A percentile compares a stretch with the other conserved stretches of the same genome.
Conservation (phyloP, 345 rosid species). For the Corchorus olitorius region DNA sequence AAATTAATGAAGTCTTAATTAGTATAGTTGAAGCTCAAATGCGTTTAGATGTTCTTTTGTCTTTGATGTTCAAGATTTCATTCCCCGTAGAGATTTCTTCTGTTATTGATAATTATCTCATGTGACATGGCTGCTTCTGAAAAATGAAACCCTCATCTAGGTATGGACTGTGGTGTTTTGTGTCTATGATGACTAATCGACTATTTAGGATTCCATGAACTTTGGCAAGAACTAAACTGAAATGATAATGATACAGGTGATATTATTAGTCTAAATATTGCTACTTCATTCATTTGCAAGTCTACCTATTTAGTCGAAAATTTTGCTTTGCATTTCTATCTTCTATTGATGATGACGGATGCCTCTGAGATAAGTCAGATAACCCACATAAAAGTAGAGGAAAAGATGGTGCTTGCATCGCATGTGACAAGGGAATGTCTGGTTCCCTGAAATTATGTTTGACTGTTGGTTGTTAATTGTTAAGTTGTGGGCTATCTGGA, state of each 20-base stretch:
- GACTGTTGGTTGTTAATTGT: no score
- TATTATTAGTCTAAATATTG: no score
- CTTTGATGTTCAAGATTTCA: not conserved
- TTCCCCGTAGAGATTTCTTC: not conserved
- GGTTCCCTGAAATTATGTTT: no score
- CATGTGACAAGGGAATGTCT: no score
- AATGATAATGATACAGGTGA: not conserved
- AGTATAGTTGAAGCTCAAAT: not conserved
- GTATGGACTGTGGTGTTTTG: not conserved
- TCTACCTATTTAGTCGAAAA: not conserved
- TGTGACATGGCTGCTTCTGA: not conserved
- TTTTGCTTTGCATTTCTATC: not conserved
- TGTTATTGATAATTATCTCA: no score
- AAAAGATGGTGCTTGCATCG: no score
- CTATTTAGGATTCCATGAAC: not conserved
- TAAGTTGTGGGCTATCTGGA: no score
- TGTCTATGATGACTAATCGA: not conserved
- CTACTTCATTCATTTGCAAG: not conserved
- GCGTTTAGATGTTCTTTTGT: not conserved
- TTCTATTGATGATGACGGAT: not conserved
- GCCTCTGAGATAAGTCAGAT: not conserved
- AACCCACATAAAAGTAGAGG: not conserved
- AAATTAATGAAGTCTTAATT: not conserved
- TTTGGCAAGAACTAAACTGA: not conserved
- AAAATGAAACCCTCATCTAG: not conserved